Evolutionary conservation across 352 stramenopile species (phyloP), one percentile per base, ranked within the genome.

Genomic region (Phytopythium helicoides): DNA sequence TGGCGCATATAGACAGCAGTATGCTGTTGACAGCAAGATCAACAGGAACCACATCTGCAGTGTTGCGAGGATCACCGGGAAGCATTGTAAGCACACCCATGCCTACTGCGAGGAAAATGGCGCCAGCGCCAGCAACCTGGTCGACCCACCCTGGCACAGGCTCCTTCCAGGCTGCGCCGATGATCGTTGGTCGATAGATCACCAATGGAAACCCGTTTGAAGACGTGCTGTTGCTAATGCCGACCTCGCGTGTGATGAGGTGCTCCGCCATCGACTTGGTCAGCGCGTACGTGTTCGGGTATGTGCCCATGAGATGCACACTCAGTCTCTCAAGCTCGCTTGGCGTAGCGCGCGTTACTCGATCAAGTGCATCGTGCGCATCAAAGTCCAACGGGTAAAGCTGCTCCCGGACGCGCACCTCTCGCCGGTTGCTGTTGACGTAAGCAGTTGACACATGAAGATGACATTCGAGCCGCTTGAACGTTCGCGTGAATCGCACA

Each of bases 231-330:
- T 28, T 51, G 40, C 54, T 49, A 6, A 69, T 58, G 1, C 56
- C 54, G 9, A 81, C 52, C 45, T 81, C 65, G 55, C 77, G 64
- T 39, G 81, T 59, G 23, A 93, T 44, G 25, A 95, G 49, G 33
- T 91, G 76, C 65, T 95, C 86, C 37, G 84, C 82, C 76, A 95
- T 94, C 15, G 82, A 90, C 64, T 96, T 94, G 58, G 85, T 96
- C 0, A 96, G 75, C 19, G 82, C 85, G 64, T 95, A 96, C 39
- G 86, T 96, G 64, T 96, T 96, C 7, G 85, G 83, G 67, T 93
- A 96, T 22, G 84, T 90, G 23, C 86, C 83, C 56, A 94, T 92
- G 26, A 95, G 63, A 44, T 93, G 88, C 15, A 89, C 71, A 31
- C 72, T 66, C 25, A 96, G 54, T 7, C 76, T 66, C 45, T 88